Evolutionary conservation across 2,329 filamentous ascomycete genomes (phyloP).

Genomic region (Calonectria pseudoturangicola): DNA sequence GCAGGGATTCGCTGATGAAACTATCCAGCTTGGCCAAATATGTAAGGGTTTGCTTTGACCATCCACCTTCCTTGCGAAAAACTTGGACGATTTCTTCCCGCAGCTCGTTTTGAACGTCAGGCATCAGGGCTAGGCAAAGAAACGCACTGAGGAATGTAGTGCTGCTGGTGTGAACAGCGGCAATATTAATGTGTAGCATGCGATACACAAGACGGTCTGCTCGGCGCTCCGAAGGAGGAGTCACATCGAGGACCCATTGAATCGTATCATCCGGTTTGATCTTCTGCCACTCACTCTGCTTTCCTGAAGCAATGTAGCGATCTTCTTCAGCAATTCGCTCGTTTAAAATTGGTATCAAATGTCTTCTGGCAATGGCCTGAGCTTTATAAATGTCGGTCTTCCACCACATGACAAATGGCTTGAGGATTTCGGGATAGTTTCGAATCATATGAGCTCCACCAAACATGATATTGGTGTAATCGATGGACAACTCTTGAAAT

Average conservation of each 20-base stretch:
- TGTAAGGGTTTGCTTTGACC: conserved; percentile 8
- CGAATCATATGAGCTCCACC: conserved; percentile 1
- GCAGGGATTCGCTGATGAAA: background rate
- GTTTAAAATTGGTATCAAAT: background rate
- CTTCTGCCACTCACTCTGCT: background rate
- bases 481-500: conserved; percentile 1
- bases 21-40: background rate
- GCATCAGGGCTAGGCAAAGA: conserved; percentile 1
- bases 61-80: conserved; percentile 12
- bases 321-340: conserved; percentile 1
- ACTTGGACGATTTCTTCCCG: background rate
- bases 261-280: conserved; percentile 12
- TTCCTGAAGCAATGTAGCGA: background rate
- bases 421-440: conserved; percentile 9
- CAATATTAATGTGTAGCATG: conserved; percentile 13
- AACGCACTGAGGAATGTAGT: conserved; percentile 2
- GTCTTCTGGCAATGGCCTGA: background rate
- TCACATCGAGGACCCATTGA: conserved; percentile 10
- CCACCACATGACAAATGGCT: conserved; percentile 5
- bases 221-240: background rate
- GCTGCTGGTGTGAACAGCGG: conserved; percentile 7
- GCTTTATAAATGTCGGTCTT: conserved; percentile 13
- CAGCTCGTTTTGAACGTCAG: conserved; percentile 1
- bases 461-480: conserved; percentile 2
- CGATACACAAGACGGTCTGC: conserved; percentile 7